phyloP scores from a whole-genome alignment of 805 yeast genomes.

The Myxozyma vanderwaltii region DNA sequence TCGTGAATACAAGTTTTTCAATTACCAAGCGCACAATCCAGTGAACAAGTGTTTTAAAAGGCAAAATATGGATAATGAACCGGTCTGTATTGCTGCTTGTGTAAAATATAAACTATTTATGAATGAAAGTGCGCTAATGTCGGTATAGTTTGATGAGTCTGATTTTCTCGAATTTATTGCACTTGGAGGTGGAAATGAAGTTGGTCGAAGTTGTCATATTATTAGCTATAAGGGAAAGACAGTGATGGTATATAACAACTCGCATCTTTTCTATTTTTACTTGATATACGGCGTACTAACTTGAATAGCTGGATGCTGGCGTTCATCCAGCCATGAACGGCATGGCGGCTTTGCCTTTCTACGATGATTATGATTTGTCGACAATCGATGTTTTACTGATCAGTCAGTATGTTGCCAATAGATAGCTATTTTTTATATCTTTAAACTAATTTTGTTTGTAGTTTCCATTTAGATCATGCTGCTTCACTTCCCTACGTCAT shows the following conservation, averaged over 20 bases:
- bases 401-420: constrained; percentile 57
- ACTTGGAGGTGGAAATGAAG: constrained; percentile 98
- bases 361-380: constrained; percentile 89
- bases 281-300: no score
- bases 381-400: constrained; percentile 83
- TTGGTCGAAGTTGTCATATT: constrained; percentile 94
- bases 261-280: background rate
- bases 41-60: no score
- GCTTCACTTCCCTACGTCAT: constrained; percentile 97
- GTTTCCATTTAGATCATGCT: constrained; percentile 95
- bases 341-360: constrained; percentile 86
- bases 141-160: constrained; percentile 35
- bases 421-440: background rate
- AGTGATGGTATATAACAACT: constrained; percentile 57
- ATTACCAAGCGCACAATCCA: no score
- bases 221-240: constrained; percentile 90
- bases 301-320: constrained; percentile 76
- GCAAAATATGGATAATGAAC: constrained; percentile 6
- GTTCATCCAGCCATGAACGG: constrained; percentile 96
- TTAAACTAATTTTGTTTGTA: background rate
- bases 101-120: background rate
- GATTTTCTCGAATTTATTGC: constrained; percentile 71
- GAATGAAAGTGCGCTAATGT: no score
- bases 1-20: no score
- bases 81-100: constrained; percentile 5